Base-by-base conservation (phyloP, 495 filamentous ascomycete species). In the Aspergillus taichungensis region DNA sequence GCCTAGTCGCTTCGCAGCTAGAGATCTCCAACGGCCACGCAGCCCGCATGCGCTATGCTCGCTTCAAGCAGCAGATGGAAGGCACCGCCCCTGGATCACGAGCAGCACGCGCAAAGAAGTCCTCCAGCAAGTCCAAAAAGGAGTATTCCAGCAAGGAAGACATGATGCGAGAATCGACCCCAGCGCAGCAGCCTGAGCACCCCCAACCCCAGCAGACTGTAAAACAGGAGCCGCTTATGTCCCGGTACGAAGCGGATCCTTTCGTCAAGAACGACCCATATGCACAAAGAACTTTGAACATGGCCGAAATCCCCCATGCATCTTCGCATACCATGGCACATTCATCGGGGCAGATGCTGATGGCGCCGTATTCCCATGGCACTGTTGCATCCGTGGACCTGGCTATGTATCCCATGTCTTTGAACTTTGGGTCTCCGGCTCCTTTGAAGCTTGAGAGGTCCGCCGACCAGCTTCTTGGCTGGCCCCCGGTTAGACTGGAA, bases 1-100 rank as follows among this genome's bases (percentile, higher is more conserved):
- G 75, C 50, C 60, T 71, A 43, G 83, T 89, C 18, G 83, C 85
- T 18, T 45, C 61, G 6, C 69, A 82, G 36, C 59, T 74, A 2
- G 69, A 75, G 43, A 85, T 88, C 46, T 83, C 83, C 50, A 89
- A 88, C 56, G 84, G 83, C 54, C 85, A 89, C 61, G 85, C 85
- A 7, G 83, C 85, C 29, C 82, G 85, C 37, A 89, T 89, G 85
- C 82, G 85, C 30, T 89, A 78, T 61, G 80, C 78, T 13, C 79
- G 85, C 34, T 86, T 87, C 67, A 68, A 67, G 46, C 68, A 74
- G 47, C 74, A 78, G 41, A 79, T 80, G 71, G 77, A 81, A 45
- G 73, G 73, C 14, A 61, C 49, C 6, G 47, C 53, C 3, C 42
- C 64, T 9, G 53, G 42, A 5, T 48, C 61, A 6, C 43, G 54